Percentiles rank a stretch among this genome's conserved stretches.
Conservation (phyloP, 371 early-diverging fungal genomes). For the Lichtheimia hyalospora region DNA sequence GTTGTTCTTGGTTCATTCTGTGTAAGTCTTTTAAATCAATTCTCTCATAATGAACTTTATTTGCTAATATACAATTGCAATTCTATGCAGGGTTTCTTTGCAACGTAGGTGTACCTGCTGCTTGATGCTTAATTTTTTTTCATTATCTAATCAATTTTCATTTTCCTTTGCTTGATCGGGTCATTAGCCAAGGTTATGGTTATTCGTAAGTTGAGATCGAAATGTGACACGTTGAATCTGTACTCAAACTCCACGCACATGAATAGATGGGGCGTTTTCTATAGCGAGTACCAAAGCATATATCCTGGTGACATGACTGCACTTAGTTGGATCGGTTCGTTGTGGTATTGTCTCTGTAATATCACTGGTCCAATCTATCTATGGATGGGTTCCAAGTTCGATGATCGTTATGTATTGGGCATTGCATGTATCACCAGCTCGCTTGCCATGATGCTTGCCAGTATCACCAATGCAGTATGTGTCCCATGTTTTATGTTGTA, state of each 20-base stretch:
- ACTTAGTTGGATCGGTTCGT: constrained; percentile 43
- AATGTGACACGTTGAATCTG: neutral
- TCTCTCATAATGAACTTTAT: neutral
- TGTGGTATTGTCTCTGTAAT: constrained; percentile 35
- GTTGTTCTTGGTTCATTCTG: constrained; percentile 46
- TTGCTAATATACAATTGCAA: neutral
- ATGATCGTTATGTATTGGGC: constrained; percentile 10
- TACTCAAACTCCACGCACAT: constrained; percentile 9
- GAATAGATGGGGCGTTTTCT: constrained; percentile 40
- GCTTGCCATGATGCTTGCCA: constrained; percentile 39
- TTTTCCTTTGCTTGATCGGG: neutral
- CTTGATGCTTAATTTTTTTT: neutral
- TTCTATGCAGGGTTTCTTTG: constrained; percentile 29
- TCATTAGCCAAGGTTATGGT: constrained; percentile 29
- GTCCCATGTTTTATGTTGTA: neutral
- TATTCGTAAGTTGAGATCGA: constrained; percentile 12
- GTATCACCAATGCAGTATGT: constrained; percentile 17
- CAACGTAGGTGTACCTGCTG: constrained; percentile 21
- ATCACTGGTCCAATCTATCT: constrained; percentile 42
- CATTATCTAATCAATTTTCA: neutral
- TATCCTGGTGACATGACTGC: constrained; percentile 30
- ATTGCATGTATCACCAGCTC: constrained; percentile 43
- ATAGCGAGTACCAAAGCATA: constrained; percentile 29
- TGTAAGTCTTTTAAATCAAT: constrained; percentile 23
- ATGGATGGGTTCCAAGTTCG: constrained; percentile 38